Evolutionary conservation across 352 stramenopile genomes (phyloP).

Genomic region (Globisporangium yorkense): DNA sequence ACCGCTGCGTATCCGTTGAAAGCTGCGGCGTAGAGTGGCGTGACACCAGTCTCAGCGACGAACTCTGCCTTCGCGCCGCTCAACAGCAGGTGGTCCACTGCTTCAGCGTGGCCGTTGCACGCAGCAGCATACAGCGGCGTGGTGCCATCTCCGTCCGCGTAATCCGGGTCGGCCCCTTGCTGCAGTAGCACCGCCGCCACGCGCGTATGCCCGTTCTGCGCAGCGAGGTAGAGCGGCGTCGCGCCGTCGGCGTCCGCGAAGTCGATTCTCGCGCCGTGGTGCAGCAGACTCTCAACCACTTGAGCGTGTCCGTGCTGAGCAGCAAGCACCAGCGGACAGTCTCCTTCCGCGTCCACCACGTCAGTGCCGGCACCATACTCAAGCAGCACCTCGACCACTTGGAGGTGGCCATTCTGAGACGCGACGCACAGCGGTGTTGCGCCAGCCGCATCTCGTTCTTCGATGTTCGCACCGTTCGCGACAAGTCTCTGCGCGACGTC

Average conservation of each 20-base stretch:
- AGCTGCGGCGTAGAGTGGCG: constrained; percentile 17
- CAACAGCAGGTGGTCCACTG: not conserved
- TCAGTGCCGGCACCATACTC: constrained; percentile 7
- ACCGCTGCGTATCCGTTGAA: constrained; percentile 13
- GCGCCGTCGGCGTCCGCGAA: constrained; percentile 7
- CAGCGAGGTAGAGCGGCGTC: constrained; percentile 17
- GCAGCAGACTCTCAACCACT: not conserved
- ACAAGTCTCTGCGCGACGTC: not conserved
- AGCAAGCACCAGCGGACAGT: constrained; percentile 1
- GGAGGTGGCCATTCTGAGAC: constrained; percentile 62
- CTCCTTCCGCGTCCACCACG: not conserved
- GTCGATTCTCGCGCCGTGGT: not conserved
- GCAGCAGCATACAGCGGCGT: constrained; percentile 3
- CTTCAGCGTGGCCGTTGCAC: not conserved
- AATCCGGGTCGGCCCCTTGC: constrained; percentile 4
- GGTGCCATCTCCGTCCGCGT: not conserved
- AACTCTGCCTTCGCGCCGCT: not conserved
- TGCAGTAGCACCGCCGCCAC: constrained; percentile 49
- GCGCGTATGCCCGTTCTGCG: constrained; percentile 69
- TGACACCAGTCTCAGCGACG: constrained; percentile 2
- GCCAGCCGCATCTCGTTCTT: not conserved
- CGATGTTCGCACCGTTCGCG: no score
- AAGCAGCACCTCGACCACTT: constrained; percentile 55
- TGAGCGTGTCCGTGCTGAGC: not conserved
- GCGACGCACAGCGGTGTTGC: constrained; percentile 17